Conservation (phyloP, 169 alveolate species). For the Plasmodium cynomolgi region DNA sequence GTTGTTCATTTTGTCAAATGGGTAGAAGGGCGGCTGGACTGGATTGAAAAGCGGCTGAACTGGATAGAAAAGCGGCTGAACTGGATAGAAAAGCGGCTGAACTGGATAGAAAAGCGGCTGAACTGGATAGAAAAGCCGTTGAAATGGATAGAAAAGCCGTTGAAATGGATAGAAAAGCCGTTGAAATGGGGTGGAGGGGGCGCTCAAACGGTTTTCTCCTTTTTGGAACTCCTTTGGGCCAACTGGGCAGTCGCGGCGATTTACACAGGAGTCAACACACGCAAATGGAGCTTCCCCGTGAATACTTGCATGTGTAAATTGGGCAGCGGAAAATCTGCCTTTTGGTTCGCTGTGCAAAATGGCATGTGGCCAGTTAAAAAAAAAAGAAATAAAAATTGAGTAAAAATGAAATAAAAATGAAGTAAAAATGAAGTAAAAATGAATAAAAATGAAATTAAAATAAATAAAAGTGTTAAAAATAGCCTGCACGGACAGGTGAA, state of each 20-base stretch:
- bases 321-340: not conserved
- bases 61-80: not conserved
- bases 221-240: not conserved
- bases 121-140: not conserved
- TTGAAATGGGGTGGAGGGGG: not conserved
- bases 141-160: not conserved
- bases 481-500: not conserved
- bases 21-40: not conserved
- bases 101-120: not conserved
- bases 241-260: not conserved
- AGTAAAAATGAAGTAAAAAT: too few species aligned
- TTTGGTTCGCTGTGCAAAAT: not conserved
- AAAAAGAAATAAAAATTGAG: not conserved
- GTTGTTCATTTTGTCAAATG: slow-evolving; percentile 45
- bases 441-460: not conserved
- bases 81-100: not conserved
- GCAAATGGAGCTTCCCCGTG: not conserved
- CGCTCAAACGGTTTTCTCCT: not conserved
- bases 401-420: not conserved
- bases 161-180: not conserved
- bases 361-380: not conserved
- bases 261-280: not conserved
- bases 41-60: not conserved
- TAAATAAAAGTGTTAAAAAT: not conserved
- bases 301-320: not conserved